Evolutionary conservation across 1,284 basidiomycete species (phyloP).

Genomic region (Melanopsichium pennsylvanicum): DNA sequence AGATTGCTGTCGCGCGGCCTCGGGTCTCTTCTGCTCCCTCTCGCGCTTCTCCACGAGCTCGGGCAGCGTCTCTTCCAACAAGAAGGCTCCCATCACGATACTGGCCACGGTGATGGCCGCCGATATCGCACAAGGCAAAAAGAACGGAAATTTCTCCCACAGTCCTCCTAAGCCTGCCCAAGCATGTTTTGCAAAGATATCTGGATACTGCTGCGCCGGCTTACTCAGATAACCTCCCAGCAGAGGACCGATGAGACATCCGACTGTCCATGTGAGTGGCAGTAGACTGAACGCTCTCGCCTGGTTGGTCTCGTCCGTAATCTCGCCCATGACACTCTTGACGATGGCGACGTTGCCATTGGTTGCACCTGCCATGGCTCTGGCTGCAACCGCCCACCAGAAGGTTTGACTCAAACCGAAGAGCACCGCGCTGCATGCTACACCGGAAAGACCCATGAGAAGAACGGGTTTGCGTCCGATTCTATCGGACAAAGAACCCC

Average conservation of each 20-base stretch:
- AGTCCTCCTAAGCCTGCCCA: constrained; percentile 19
- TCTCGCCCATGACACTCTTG: constrained; percentile 49
- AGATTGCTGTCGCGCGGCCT: too few relatives aligned
- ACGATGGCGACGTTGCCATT: constrained; percentile 54
- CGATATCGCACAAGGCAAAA: constrained; percentile 51
- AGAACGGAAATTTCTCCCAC: constrained; percentile 45
- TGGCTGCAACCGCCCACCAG: constrained; percentile 55
- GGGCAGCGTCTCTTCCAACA: constrained; percentile 63
- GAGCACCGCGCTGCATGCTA: constrained; percentile 56
- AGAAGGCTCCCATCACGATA: constrained; percentile 55
- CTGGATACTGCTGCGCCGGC: constrained; percentile 38
- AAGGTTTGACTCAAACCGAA: constrained; percentile 66
- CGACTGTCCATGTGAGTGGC: constrained; percentile 44
- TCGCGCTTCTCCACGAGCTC: constrained; percentile 27
- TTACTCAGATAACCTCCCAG: constrained; percentile 59
- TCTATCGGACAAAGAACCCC: constrained; percentile 64
- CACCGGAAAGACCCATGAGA: constrained; percentile 63
- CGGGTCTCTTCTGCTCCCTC: too few relatives aligned
- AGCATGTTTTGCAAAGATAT: constrained; percentile 10
- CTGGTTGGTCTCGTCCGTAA: constrained; percentile 45
- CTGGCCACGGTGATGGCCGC: constrained; percentile 54
- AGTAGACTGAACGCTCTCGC: constrained; percentile 52
- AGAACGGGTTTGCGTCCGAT: constrained; percentile 67
- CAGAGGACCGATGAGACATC: constrained; percentile 46
- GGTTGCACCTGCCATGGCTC: constrained; percentile 39